Evolutionary conservation across 345 rosid genomes (phyloP).

Genomic region (Eucalyptus virginea): DNA sequence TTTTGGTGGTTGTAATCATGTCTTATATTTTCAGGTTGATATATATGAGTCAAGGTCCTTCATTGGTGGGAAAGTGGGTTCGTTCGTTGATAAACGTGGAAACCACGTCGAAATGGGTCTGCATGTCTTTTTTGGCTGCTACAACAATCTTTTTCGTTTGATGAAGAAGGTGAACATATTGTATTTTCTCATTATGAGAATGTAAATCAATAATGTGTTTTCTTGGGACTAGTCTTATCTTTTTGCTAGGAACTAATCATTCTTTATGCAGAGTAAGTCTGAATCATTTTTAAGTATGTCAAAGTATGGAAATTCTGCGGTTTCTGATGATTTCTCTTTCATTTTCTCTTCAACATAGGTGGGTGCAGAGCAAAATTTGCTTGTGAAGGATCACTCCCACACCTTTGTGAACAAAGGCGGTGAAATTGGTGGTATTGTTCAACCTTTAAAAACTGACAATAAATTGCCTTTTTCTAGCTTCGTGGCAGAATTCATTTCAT

Average conservation of each 20-base stretch:
- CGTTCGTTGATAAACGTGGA: slow-evolving; percentile 83
- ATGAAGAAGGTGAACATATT: slow-evolving; percentile 70
- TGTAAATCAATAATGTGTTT: not conserved
- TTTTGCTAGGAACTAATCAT: not conserved
- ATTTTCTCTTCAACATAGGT: slow-evolving; percentile 32
- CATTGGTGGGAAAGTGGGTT: slow-evolving; percentile 99
- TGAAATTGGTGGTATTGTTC: slow-evolving; percentile 58
- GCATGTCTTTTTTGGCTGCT: slow-evolving; percentile 98
- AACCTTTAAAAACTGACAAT: not conserved
- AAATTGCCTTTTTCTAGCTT: not conserved
- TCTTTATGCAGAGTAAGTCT: not conserved
- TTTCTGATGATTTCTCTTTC: not conserved
- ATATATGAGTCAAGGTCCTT: slow-evolving; percentile 84
- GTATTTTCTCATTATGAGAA: not conserved
- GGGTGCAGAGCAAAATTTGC: slow-evolving; percentile 85
- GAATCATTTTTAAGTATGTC: not conserved
- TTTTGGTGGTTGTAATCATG: not conserved
- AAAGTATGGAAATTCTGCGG: not conserved
- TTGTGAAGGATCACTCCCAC: slow-evolving; percentile 94
- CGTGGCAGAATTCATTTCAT: not conserved
- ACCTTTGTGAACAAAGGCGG: slow-evolving; percentile 93
- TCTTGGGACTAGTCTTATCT: not conserved
- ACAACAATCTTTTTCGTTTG: slow-evolving; percentile 90
- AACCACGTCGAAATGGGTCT: slow-evolving; percentile 98
- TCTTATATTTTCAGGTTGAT: slow-evolving; percentile 59